A percentile compares a stretch with the other conserved stretches of the same genome.
phyloP scores from a whole-genome alignment of 1,284 basidiomycete species.

The Phylloboletellus chloephorus region DNA sequence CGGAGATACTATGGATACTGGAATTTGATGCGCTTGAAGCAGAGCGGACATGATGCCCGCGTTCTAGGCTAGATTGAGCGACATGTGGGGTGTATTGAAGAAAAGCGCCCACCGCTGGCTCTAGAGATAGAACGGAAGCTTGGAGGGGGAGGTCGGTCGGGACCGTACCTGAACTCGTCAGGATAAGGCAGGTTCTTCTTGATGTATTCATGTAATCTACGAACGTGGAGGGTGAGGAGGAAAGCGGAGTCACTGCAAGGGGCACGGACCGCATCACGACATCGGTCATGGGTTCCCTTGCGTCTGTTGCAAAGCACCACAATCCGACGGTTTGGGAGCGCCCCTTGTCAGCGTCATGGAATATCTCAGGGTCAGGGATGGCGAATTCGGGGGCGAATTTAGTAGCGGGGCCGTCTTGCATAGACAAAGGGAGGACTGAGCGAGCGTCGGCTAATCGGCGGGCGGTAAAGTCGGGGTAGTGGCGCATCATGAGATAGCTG shows the following conservation, averaged over 20 bases:
- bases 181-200: conserved; percentile 62
- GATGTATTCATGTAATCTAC: conserved; percentile 59
- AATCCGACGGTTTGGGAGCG: conserved; percentile 60
- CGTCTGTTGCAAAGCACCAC: conserved; percentile 71
- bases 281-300: conserved; percentile 63
- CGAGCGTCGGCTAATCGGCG: conserved; percentile 38
- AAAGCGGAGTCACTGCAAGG: not conserved
- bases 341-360: conserved; percentile 50
- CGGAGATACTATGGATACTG: conserved; percentile 33
- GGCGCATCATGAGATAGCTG: conserved; percentile 69
- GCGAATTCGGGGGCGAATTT: conserved; percentile 46
- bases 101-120: conserved; percentile 25
- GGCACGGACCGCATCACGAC: conserved; percentile 56
- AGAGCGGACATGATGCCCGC: conserved; percentile 24
- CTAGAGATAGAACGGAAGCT: conserved; percentile 30
- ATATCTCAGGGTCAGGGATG: conserved; percentile 36
- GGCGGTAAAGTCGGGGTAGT: conserved; percentile 63
- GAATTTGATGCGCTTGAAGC: conserved; percentile 31
- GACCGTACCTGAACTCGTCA: conserved; percentile 61
- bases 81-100: not conserved
- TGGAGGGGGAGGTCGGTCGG: conserved; percentile 51
- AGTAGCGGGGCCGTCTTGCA: conserved; percentile 33
- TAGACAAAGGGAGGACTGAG: conserved; percentile 29
- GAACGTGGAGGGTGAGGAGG: conserved; percentile 4
- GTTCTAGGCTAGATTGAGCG: conserved; percentile 23